A percentile compares a stretch with the other conserved stretches of the same genome.
phyloP scores from a whole-genome alignment of 306 rosid species.

The Vigna radiata region DNA sequence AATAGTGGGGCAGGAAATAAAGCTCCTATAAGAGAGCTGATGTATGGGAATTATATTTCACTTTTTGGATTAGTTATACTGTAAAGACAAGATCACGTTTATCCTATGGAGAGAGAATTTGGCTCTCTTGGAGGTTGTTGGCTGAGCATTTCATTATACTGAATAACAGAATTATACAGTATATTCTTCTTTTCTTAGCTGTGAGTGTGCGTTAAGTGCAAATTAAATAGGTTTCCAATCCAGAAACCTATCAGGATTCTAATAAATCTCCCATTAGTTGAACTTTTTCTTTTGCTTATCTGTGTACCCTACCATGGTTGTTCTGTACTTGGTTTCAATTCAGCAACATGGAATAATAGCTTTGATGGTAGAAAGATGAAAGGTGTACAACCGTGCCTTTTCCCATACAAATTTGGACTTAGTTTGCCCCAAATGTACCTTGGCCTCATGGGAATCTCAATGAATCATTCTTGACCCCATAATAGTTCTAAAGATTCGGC shows the following conservation, averaged over 20 bases:
- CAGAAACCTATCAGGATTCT: conserved; percentile 29
- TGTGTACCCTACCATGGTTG: background rate
- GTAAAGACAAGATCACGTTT: no score
- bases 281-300: conserved; percentile 35
- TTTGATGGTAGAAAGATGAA: background rate
- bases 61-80: no score
- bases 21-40: no score
- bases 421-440: background rate
- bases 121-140: no score
- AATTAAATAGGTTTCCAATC: no score
- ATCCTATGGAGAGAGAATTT: no score
- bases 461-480: background rate
- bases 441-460: background rate
- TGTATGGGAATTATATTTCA: no score
- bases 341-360: background rate
- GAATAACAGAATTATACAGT: no score
- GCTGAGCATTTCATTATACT: no score
- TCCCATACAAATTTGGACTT: background rate
- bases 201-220: no score
- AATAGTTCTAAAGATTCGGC: background rate
- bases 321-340: background rate
- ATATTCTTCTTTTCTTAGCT: no score
- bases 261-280: conserved; percentile 48
- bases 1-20: no score
- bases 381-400: background rate